Base-by-base conservation (phyloP, 176 grass and related monocot genomes). In the Aegilops umbellulata region DNA sequence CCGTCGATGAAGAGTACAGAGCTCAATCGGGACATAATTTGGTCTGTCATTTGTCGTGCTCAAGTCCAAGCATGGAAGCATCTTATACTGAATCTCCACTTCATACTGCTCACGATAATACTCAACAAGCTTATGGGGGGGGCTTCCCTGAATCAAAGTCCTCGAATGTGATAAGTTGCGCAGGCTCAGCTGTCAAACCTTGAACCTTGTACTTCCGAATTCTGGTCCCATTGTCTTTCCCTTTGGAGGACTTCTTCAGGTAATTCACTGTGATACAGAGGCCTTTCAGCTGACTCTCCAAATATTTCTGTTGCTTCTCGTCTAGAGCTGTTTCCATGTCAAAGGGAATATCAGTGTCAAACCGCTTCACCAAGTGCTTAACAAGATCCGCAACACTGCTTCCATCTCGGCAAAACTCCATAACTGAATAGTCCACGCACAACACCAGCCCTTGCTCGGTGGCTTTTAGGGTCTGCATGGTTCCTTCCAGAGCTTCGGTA, bases 61-160 rank as follows among this genome's bases (percentile, higher is more conserved):
- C 90, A 92, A 79, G 57, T 88, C 73, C 86, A 92, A 86, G 58
- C 86, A 92, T 72, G 86, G 86, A 35, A 92, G 86, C 83, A 57
- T 79, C 39, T 82, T 34, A 49, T 76, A 78, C 20, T 38, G 3
- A 24, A 92, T 77, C 73, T 1, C 66, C 51, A 17, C 58, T 11
- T 17, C 25, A 82, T 88, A 25, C 29, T 39, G 49, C 19, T 92
- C 3, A 44, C 0, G 4, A 80, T 67, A 92, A 49, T 92, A 88
- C 8, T 92, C 34, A 2, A 88, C 42, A 39, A 92, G 86, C 23
- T 11, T 47, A 41, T 35, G 55, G 23, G 44, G 81, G n/a, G 39
- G 49, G 47, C 47, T 83, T 36, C 5, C 65, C 83, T 1, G 79
- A 29, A 58, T 86, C 73, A 38, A 68, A 65, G 61, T 92, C 90